These are phyloP conservation scores for Eucalyptus leucophloia DNA, from an alignment of 345 rosid species.

Conservation along the genomic window DNA sequence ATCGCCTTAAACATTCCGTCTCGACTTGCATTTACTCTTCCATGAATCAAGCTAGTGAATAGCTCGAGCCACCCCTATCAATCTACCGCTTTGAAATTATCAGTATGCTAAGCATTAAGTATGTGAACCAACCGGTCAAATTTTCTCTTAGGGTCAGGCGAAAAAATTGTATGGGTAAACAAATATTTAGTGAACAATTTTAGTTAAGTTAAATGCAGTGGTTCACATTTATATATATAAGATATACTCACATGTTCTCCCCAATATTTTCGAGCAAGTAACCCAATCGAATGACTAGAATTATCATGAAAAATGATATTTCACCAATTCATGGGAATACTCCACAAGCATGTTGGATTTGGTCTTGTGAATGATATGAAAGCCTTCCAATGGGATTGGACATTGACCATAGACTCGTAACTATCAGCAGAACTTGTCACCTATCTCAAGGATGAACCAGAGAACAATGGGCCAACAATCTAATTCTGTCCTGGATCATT, in stretches of 20 bases:
- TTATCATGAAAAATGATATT: background rate
- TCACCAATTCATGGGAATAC: background rate
- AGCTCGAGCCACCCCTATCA: background rate
- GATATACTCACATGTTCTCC: background rate
- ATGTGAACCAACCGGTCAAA: background rate
- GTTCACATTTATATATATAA: background rate
- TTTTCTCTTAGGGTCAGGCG: background rate
- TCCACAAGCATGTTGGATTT: background rate
- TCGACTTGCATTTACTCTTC: background rate
- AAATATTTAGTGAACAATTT: background rate
- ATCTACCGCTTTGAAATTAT: accelerated
- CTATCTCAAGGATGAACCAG: background rate
- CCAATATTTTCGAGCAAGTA: background rate
- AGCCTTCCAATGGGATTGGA: background rate
- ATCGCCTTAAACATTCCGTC: background rate
- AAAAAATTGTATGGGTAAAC: too few species aligned
- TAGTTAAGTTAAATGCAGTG: background rate
- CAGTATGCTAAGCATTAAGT: background rate
- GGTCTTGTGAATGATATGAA: background rate
- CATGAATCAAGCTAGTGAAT: background rate
- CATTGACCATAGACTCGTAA: background rate
- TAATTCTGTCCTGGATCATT: background rate
- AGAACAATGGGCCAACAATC: background rate
- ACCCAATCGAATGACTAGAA: background rate
- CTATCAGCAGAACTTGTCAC: background rate